Evolutionary conservation across 179 eudicot species (phyloP), one percentile per base, ranked within the genome.

Genomic region (Beta lomatogona): DNA sequence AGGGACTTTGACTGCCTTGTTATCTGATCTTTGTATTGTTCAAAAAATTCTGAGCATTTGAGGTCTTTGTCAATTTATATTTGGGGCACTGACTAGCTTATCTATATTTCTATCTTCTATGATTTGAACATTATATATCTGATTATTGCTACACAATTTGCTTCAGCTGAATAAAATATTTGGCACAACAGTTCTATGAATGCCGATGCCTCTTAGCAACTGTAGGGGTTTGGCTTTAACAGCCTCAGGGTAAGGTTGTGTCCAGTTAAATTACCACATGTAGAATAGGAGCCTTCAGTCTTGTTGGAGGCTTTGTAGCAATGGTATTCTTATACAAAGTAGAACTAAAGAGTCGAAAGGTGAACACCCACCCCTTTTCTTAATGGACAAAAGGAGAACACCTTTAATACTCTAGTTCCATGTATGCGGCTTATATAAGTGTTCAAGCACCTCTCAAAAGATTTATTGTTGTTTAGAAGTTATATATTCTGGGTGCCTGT

Each of bases 21-120:
- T 66, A 78, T 52, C 46, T 53, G 73, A 78, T 50, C 28, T 78
- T 63, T 48, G 58, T 60, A 36, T 36, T 36, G 41, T 36, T 36
- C 2, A 36, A 36, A 31, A 31, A 31, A 31, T 31, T 63, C 31
- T 11, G 10, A 11, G 79, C 31, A 21, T 21, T 11, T n/a, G 22
- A 64, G 0, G 60, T 64, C 46, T 77, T 11, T 75, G n/a, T 55
- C n/a, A 74, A 55, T 15, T 48, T 44, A 41, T 19, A n/a, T 71
- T 48, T 50, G 25, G 55, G 41, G 75, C 15, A 45, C 12, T n/a
- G 69, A 64, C 44, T 64, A 64, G 75, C 75, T 71, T 36, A 36
- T 36, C 41, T 36, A 36, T 36, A 3, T 9, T 70, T 48, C 54
- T 71, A 19, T 71, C 13, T 71, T 44, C 15, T 71, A 46, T 36